These are phyloP conservation scores for Theileria orientalis DNA, from an alignment of 169 alveolate species.

Conservation along the genomic window DNA sequence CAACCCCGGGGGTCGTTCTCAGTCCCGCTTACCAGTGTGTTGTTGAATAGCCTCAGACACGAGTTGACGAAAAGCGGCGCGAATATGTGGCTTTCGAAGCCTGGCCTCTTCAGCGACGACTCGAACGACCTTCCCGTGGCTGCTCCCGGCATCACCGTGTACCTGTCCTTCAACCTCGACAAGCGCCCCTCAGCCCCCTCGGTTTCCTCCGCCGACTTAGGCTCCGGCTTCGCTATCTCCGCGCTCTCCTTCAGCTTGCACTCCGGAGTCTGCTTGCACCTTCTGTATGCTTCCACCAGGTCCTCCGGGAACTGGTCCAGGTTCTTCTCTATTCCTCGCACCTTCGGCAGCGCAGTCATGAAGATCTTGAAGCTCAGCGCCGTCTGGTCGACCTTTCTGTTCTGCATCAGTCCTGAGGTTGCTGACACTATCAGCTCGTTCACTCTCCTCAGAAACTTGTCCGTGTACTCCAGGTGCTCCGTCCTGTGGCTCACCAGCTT, in stretches of 20 bases:
- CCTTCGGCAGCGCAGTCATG: conserved; percentile 4
- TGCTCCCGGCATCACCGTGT: conserved; percentile 36
- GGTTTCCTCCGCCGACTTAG: not conserved
- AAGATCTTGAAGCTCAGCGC: conserved; percentile 6
- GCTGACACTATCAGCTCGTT: conserved; percentile 27
- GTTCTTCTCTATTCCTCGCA: conserved; percentile 2
- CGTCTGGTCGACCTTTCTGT: conserved; percentile 18
- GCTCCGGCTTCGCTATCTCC: conserved; percentile 5
- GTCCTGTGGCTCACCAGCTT: conserved; percentile 14
- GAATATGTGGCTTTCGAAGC: conserved; percentile 45
- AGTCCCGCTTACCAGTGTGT: not conserved
- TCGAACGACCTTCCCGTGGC: conserved; percentile 45
- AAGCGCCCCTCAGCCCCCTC: not conserved
- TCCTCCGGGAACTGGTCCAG: conserved; percentile 2
- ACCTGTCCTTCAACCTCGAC: conserved; percentile 29
- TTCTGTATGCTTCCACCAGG: not conserved
- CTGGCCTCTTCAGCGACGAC: conserved; percentile 19
- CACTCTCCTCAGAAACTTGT: conserved; percentile 22
- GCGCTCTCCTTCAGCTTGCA: not conserved
- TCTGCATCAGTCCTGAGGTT: conserved; percentile 23
- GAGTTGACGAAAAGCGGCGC: conserved; percentile 51
- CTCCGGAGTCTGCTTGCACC: not conserved
- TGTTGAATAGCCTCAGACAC: conserved; percentile 30
- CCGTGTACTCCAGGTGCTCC: conserved; percentile 31
- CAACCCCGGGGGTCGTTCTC: not conserved